Base-by-base conservation (phyloP, 352 stramenopile species). In the Phytopythium chamaehyphon region DNA sequence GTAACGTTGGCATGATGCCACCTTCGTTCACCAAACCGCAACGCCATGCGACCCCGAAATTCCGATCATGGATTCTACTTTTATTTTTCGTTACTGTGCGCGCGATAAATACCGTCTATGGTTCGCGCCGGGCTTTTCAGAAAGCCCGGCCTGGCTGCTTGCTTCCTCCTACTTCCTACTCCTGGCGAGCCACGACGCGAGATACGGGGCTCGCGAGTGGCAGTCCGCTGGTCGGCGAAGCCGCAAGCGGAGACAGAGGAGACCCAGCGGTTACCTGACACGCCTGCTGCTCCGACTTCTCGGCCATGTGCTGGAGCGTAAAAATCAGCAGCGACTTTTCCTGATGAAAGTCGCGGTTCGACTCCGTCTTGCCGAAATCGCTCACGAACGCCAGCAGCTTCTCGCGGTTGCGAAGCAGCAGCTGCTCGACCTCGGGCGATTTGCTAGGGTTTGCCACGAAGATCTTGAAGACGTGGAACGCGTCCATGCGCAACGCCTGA, bases 401-500 rank as follows among this genome's bases (percentile, higher is more conserved):
- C 21, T 92, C 77, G 11, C 64, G 65, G 56, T 93, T 93, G 14
- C 74, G 76, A 26, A 85, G 51, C 45, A 93, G 64, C 11, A 91
- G 55, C 54, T 86, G 70, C 62, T 86, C 74, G 21, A 94, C 74
- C 48, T 90, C 81, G 10, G 35, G 33, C 40, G 81, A 86, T 47
- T 92, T 94, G 62, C 86, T 84, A 33, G 83, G 83, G 53, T 94
- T 94, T 9, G 81, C 83, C 36, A 94, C 82, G 51, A 94, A 93
- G 57, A 94, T 90, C 61, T 94, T 94, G 55, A 94, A 94, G 42
- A 94, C 75, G 53, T 94, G 75, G 55, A 90, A 94, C 15, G 83
- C 81, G 50, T 94, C 83, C 71, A 90, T 86, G 31, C 76, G 81
- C 52, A 94, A 57, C 1, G 76, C 77, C 46, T 89, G 68, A 55